These are phyloP conservation scores for Citrus trifoliata DNA, from an alignment of 345 rosid species.

Conservation along the genomic window DNA sequence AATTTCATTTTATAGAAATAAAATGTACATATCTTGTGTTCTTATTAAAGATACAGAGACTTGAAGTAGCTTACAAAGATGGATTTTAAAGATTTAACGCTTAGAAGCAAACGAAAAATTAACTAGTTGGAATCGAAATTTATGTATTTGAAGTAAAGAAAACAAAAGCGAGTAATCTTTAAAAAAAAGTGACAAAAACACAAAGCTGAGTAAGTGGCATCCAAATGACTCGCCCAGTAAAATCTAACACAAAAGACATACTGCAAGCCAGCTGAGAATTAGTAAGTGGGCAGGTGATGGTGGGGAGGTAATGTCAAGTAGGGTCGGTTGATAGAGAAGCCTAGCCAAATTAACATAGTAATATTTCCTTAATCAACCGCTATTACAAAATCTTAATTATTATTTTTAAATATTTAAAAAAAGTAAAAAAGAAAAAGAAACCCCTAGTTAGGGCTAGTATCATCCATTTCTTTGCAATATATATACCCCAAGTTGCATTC, in stretches of 20 bases:
- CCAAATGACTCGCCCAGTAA: neutral
- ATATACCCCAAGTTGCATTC: slow-evolving; percentile 25
- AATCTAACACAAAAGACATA: neutral
- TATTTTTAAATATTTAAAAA: neutral
- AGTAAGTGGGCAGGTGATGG: slow-evolving; percentile 27
- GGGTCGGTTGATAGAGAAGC: slow-evolving; percentile 18
- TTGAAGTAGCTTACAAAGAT: neutral
- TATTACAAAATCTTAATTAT: neutral
- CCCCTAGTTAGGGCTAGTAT: neutral
- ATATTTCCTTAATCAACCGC: neutral
- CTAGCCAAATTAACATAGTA: neutral
- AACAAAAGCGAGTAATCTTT: neutral
- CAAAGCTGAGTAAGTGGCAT: neutral
- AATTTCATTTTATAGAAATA: neutral
- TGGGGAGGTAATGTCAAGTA: slow-evolving; percentile 12
- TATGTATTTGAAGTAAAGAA: neutral
- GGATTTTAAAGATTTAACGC: neutral
- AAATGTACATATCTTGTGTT: neutral
- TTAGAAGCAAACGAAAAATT: neutral
- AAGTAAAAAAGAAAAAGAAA: neutral
- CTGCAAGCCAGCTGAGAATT: neutral
- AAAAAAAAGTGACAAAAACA: neutral
- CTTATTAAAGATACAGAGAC: neutral
- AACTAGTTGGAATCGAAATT: neutral
- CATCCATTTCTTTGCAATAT: slow-evolving; percentile 7